These are phyloP conservation scores for Aspergillus spinulosporus DNA, from an alignment of 2,329 filamentous ascomycete genomes.

Conservation along the genomic window DNA sequence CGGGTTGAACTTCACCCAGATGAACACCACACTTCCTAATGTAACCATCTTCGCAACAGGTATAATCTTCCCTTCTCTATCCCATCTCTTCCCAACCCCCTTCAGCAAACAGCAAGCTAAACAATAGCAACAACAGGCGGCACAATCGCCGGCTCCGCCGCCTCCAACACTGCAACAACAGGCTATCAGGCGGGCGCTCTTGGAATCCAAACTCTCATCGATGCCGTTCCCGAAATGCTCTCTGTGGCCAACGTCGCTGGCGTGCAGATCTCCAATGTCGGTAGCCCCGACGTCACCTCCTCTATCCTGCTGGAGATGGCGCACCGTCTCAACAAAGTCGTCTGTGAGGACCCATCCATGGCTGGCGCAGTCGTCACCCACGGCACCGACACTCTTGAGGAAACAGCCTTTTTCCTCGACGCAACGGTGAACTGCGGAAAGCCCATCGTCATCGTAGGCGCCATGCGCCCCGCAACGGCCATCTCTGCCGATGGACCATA, in stretches of 20 bases:
- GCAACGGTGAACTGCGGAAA: slow-evolving; percentile 58
- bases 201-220: slow-evolving; percentile 26
- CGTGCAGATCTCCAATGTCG: slow-evolving; percentile 31
- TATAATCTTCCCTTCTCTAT: neutral
- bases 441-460: slow-evolving; percentile 61
- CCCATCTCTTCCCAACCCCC: no score
- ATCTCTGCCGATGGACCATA: slow-evolving; percentile 64
- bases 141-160: slow-evolving; percentile 29
- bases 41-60: slow-evolving; percentile 29
- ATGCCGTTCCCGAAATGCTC: slow-evolving; percentile 28
- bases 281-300: slow-evolving; percentile 28
- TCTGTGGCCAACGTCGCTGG: slow-evolving; percentile 30
- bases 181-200: slow-evolving; percentile 29
- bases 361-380: slow-evolving; percentile 54
- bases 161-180: slow-evolving; percentile 29
- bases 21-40: slow-evolving; percentile 29
- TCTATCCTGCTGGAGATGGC: slow-evolving; percentile 27
- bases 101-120: neutral
- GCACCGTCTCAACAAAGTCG: slow-evolving; percentile 22
- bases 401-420: slow-evolving; percentile 64
- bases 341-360: slow-evolving; percentile 28
- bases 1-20: slow-evolving; percentile 29
- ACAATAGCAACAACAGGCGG: slow-evolving; percentile 19
- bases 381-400: slow-evolving; percentile 66
- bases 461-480: slow-evolving; percentile 64